A percentile compares a stretch with the other conserved stretches of the same genome.
Conservation (phyloP, 2,329 filamentous ascomycete species). For the Sporothrix pseudoabietina region DNA sequence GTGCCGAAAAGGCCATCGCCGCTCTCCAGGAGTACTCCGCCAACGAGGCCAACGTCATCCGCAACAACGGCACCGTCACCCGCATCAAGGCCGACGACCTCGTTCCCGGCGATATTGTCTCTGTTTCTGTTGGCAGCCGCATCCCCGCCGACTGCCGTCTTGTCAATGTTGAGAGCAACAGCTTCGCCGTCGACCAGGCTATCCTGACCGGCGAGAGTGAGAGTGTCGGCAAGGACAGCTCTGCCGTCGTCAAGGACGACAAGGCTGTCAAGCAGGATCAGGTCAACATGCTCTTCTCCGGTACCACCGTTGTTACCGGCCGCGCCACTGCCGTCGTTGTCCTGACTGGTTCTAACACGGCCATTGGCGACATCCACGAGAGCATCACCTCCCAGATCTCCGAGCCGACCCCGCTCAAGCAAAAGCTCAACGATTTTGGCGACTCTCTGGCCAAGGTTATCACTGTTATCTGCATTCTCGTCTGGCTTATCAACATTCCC, state of each 20-base stretch:
- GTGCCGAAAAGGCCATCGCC: conserved; percentile 96
- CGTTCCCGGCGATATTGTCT: conserved; percentile 90
- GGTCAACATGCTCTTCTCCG: conserved; percentile 96
- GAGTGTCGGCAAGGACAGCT: conserved; percentile 84
- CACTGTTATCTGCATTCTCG: conserved; percentile 90
- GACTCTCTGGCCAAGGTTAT: conserved; percentile 97
- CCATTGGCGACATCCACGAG: conserved; percentile 98
- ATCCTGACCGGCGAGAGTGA: conserved; percentile 97
- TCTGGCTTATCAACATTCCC: conserved; percentile 98
- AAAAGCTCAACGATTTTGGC: conserved; percentile 98
- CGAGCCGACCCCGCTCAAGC: conserved; percentile 93
- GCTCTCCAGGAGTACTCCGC: conserved; percentile 98
- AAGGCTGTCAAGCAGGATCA: conserved; percentile 97
- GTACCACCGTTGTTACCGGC: conserved; percentile 93
- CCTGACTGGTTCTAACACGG: conserved; percentile 84
- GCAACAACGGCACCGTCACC: conserved; percentile 73
- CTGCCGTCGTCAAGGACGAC: conserved; percentile 67
- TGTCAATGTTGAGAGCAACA: conserved; percentile 91
- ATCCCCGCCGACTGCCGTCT: conserved; percentile 94
- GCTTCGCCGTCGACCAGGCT: conserved; percentile 93
- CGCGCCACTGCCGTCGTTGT: conserved; percentile 90
- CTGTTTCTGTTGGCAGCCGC: conserved; percentile 85
- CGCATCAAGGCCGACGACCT: conserved; percentile 94
- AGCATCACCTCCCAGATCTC: conserved; percentile 98
- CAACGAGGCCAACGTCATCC: conserved; percentile 92